Base-by-base conservation (phyloP, 306 rosid genomes). In the Senna siamea region DNA sequence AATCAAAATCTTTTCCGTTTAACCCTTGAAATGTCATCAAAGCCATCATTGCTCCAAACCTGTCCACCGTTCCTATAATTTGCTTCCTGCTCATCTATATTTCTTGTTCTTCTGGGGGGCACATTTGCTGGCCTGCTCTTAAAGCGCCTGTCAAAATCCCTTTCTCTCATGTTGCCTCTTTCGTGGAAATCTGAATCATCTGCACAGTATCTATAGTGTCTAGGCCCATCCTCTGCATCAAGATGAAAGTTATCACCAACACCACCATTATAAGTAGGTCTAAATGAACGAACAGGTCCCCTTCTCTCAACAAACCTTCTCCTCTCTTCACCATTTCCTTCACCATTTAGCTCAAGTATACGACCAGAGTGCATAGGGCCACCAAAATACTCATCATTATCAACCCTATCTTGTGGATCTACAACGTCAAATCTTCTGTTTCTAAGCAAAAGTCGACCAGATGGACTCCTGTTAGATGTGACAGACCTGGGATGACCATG, bases 171-270 rank as follows among this genome's bases (percentile, higher is more conserved):
- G 77, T 71, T 86, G 43, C 91, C 85, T 82, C 98, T 86, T 62
- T 91, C 96, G 66, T 89, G 97, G 69, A 87, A 93, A 67, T 87
- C 94, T 14, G 85, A 72, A 59, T 82, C 92, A 23, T 86, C 92
- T 2, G 89, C 71, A 77, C 90, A 88, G 83, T 85, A 89, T 83
- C 93, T 80, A 60, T 83, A 86, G 58, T 87, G 87, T 74, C 94
- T 84, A 35, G 88, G 76, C 2, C 89, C 91, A 2, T 91, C 89
- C 79, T 85, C 91, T 7, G 83, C 66, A 76, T 89, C 87, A 23
- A 82, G 79, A 78, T 84, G 96, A 76, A 83, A 93, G 68, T 77
- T 85, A 72, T 89, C 97, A 69, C 79, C 82, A 69, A 74, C 87
- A 75, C 40, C 76, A 64, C 73, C 78, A 70, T 82, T 89, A 76